Evolutionary conservation across 305 asterid species (phyloP).

Genomic region (Striga hermonthica): DNA sequence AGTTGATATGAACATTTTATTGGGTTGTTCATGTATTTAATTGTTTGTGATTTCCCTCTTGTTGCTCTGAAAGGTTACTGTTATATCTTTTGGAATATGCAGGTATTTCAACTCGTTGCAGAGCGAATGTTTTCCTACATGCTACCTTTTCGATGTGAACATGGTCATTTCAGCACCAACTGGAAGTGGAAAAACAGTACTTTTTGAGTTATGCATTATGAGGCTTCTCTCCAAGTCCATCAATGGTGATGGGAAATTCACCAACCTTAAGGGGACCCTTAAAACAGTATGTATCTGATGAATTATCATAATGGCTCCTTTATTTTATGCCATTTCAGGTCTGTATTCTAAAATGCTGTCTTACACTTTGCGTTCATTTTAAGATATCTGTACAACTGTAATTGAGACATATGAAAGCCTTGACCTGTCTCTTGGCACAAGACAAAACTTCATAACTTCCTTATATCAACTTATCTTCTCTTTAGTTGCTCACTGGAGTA

Average conservation of each 20-base stretch:
- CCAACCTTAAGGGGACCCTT: conserved; percentile 67
- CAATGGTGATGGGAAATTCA: conserved; percentile 55
- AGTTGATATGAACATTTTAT: not conserved
- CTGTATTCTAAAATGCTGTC: conserved; percentile 20
- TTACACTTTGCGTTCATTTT: conserved; percentile 18
- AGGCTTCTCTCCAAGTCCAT: conserved; percentile 87
- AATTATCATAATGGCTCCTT: conserved; percentile 6
- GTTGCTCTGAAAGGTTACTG: conserved; percentile 4
- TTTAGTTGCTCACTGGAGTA: conserved; percentile 27
- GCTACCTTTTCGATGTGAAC: conserved; percentile 82
- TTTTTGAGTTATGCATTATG: conserved; percentile 92
- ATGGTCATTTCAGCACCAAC: conserved; percentile 99
- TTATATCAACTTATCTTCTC: conserved; percentile 18
- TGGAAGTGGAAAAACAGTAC: conserved; percentile 98
- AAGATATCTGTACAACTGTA: conserved; percentile 15
- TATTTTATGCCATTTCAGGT: conserved; percentile 12
- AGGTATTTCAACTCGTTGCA: conserved; percentile 93
- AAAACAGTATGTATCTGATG: conserved; percentile 64
- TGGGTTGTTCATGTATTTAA: conserved; percentile 21
- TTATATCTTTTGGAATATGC: conserved; percentile 32
- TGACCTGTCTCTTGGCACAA: conserved; percentile 13
- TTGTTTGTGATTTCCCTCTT: conserved; percentile 23
- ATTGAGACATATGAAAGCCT: conserved; percentile 23
- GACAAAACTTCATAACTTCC: conserved; percentile 5
- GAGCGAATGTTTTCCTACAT: conserved; percentile 86